A percentile compares a stretch with the other conserved stretches of the same genome.
These are phyloP conservation scores for Truncatella angustata DNA, from an alignment of 2,329 filamentous ascomycete genomes.

Conservation along the genomic window DNA sequence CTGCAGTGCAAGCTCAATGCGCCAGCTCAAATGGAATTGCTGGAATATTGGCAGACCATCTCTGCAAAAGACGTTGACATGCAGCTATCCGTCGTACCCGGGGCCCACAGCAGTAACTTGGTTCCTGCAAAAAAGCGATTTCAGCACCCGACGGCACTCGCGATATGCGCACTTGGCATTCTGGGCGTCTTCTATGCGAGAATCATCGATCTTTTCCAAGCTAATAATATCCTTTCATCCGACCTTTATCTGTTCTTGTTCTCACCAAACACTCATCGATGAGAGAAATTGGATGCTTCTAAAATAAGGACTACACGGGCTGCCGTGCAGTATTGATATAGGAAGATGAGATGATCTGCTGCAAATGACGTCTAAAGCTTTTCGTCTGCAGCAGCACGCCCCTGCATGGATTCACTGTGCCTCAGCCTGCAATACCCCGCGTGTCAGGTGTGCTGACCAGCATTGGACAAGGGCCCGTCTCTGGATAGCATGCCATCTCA, in stretches of 20 bases:
- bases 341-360: background rate
- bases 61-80: too few relatives aligned
- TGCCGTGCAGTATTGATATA: background rate
- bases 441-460: background rate
- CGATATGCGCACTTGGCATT: too few relatives aligned
- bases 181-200: too few relatives aligned
- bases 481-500: background rate
- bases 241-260: background rate
- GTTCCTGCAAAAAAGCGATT: too few relatives aligned
- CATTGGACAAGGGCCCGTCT: background rate
- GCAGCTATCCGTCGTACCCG: too few relatives aligned
- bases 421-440: background rate
- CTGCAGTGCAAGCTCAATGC: too few relatives aligned
- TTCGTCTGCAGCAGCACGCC: background rate
- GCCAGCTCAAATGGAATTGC: too few relatives aligned
- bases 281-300: background rate
- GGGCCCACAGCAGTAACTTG: too few relatives aligned
- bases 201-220: too few relatives aligned
- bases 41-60: too few relatives aligned
- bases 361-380: background rate
- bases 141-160: too few relatives aligned
- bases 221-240: conserved; percentile 1
- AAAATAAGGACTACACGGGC: background rate
- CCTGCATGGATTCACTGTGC: background rate
- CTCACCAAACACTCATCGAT: background rate